Base-by-base conservation (phyloP, 2,329 filamentous ascomycete species). In the Hawksworthiomyces lignivorus region DNA sequence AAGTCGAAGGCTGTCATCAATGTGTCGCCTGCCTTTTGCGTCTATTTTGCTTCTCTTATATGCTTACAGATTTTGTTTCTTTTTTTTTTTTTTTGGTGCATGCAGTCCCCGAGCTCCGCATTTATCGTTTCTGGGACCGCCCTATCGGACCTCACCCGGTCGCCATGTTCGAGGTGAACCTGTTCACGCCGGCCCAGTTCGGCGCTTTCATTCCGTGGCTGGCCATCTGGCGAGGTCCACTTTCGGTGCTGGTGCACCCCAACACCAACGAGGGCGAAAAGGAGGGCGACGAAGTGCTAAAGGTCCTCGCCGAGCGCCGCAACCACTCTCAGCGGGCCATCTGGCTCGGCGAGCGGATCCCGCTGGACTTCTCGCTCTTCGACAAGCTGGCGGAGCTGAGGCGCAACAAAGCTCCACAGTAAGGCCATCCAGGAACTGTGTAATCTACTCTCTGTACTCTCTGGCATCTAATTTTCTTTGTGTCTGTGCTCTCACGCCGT, bases 121-220 rank as follows among this genome's bases (percentile, higher is more conserved):
- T 94, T 52, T 94, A 95, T 59, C 69, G 62, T 12, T 68, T 94
- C 50, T 94, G 78, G 75, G 82, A 92, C 50, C 62, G 66, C 12
- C 87, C 88, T 0, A 62, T 95, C 21, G 89, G 88, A 0, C 88
- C 88, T 1, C 88, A 95, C 59, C 81, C 84, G 0, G 62, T 87
- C 1, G 84, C 80, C 39, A 95, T 94, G 87, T 95, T 95, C 54
- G 89, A 96, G 62, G 87, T 95, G 34, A 94, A 94, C 52, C 34
- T 95, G 17, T 87, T 90, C 59, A 87, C 82, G 0, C 89, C 88
- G 0, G 80, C 78, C 4, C 85, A 95, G 59, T 95, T 95, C 55
- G 88, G 88, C 0, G 88, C 89, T 0, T 94, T 95, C 54, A 66
- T 96, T 29, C 74, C 86, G 0, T 95, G 88, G 88, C 65, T 95